These are phyloP conservation scores for Alternaria gaisen DNA, from an alignment of 2,329 filamentous ascomycete genomes.

Conservation along the genomic window DNA sequence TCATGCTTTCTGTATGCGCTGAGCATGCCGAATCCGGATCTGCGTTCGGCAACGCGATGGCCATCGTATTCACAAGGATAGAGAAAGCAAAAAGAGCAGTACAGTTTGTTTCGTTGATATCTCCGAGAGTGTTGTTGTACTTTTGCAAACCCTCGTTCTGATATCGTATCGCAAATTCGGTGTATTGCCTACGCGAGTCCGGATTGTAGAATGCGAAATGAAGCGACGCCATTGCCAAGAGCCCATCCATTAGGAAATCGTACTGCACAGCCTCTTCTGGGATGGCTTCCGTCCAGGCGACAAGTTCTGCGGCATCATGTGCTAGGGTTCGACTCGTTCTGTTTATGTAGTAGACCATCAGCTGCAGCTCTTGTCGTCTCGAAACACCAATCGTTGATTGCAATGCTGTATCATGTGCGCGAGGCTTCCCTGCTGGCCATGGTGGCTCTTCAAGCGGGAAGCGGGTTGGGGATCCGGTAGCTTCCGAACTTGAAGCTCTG, in stretches of 20 bases:
- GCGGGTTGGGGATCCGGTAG: neutral
- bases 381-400: neutral
- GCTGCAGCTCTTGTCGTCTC: slow-evolving; percentile 4
- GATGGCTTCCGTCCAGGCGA: slow-evolving; percentile 10
- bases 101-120: slow-evolving; percentile 14
- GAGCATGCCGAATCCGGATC: neutral
- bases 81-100: slow-evolving; percentile 14
- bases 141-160: slow-evolving; percentile 7
- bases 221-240: slow-evolving; percentile 18
- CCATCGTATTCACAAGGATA: slow-evolving; percentile 4
- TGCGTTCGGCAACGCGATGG: slow-evolving; percentile 14
- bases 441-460: neutral
- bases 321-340: slow-evolving; percentile 6
- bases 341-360: slow-evolving; percentile 5
- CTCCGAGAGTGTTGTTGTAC: slow-evolving; percentile 7
- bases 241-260: slow-evolving; percentile 19
- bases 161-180: slow-evolving; percentile 13
- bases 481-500: slow-evolving; percentile 4
- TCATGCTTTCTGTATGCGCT: neutral
- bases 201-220: slow-evolving; percentile 16
- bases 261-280: slow-evolving; percentile 15
- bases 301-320: slow-evolving; percentile 2
- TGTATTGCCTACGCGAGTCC: slow-evolving; percentile 10
- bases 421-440: neutral
- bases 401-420: neutral